phyloP scores from a whole-genome alignment of 202 grass and related monocot species.

The Musa balbisiana region DNA sequence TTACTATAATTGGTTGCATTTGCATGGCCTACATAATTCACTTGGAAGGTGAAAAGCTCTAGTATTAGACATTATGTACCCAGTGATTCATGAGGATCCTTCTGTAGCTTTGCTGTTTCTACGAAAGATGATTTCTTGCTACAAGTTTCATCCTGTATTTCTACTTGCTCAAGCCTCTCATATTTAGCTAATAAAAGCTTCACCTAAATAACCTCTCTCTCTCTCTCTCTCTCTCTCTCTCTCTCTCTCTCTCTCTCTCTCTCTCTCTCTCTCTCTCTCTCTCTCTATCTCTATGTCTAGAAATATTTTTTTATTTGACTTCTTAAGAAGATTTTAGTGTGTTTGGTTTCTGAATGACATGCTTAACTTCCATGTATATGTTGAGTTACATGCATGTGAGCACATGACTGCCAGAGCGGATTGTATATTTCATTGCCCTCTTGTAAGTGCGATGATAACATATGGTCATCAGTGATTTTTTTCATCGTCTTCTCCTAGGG shows the following conservation, averaged over 20 bases:
- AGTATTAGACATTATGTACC: background rate
- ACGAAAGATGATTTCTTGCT: background rate
- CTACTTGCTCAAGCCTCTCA: background rate
- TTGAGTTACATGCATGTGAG: too few relatives aligned
- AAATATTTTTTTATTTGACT: background rate
- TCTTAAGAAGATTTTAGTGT: background rate
- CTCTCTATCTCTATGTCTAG: background rate
- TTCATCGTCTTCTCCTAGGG: conserved; percentile 25
- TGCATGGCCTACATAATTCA: background rate
- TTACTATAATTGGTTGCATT: background rate
- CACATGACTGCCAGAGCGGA: background rate
- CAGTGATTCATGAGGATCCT: background rate
- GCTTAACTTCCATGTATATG: background rate
- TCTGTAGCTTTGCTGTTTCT: background rate
- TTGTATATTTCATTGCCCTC: background rate
- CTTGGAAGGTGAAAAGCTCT: too few relatives aligned
- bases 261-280: background rate
- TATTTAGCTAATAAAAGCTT: background rate
- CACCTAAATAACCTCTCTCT: background rate
- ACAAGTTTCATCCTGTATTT: background rate
- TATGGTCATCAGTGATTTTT: background rate
- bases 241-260: background rate
- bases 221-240: background rate
- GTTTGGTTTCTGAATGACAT: background rate
- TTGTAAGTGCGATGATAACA: background rate